A percentile compares a stretch with the other conserved stretches of the same genome.
Evolutionary conservation across 345 rosid genomes (phyloP).

Genomic region (Citrus maxima): DNA sequence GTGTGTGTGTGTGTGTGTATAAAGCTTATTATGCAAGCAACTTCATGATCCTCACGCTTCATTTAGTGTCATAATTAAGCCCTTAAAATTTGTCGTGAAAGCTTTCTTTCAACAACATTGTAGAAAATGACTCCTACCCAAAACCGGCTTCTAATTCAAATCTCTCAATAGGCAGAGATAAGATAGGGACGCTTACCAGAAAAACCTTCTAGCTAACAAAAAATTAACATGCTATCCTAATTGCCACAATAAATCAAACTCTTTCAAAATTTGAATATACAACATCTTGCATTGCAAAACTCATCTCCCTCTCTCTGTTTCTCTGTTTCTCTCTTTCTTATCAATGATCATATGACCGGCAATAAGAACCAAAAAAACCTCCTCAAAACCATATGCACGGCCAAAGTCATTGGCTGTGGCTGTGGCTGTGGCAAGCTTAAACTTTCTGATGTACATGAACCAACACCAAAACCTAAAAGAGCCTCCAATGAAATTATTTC

Average conservation of each 20-base stretch:
- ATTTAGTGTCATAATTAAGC: background rate
- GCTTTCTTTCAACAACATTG: background rate
- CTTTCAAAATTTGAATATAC: background rate
- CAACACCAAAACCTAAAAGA: conserved; percentile 20
- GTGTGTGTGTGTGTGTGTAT: too few relatives aligned
- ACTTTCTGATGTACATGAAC: conserved; percentile 35
- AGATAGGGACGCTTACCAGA: conserved; percentile 5
- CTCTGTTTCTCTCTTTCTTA: background rate
- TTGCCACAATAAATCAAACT: background rate
- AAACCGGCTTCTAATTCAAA: background rate
- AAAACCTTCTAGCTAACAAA: background rate
- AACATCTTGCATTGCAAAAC: background rate
- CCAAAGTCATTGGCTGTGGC: conserved; percentile 14
- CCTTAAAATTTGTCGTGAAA: background rate
- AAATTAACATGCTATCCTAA: background rate
- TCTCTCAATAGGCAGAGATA: background rate
- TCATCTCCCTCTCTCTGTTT: background rate
- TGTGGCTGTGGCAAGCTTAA: conserved; percentile 32
- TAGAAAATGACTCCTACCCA: conserved; percentile 10
- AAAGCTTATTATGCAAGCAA: background rate
- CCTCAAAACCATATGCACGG: conserved; percentile 14
- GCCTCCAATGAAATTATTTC: background rate
- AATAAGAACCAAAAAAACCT: conserved; percentile 11
- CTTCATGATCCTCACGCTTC: background rate
- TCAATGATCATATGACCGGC: conserved; percentile 10